Evolutionary conservation across 768 basidiomycete species (phyloP), one percentile per base, ranked within the genome.

Genomic region (Mycena maculata): DNA sequence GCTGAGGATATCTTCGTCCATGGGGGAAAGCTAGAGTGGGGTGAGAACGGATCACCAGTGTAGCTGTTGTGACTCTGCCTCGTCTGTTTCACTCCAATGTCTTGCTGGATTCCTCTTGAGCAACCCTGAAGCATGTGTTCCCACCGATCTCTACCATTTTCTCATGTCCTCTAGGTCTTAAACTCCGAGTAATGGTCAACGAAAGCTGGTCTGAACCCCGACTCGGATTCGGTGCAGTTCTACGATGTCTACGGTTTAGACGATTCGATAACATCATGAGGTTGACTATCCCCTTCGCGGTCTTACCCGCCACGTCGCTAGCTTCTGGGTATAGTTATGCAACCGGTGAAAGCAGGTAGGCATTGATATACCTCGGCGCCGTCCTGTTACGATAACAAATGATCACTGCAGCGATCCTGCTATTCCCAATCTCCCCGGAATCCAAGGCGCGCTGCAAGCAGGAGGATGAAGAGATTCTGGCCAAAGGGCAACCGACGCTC

Each of bases 271-370:
- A 56, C 79, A n/a, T n/a, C n/a, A n/a, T n/a, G n/a, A n/a, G n/a
- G n/a, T n/a, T n/a, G n/a, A n/a, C n/a, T n/a, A n/a, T n/a, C n/a
- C n/a, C n/a, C n/a, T n/a, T n/a, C n/a, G n/a, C n/a, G 10, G 4
- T 53, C 47, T 45, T 28, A 45, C 41, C 36, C 31, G 22, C 3
- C 16, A 42, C 33, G n/a, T n/a, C n/a, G 23, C 39, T 52, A 98
- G 87, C 84, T 96, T 36, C 87, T 97, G 2, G 79, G 63, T 0
- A 83, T 93, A 74, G 90, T 96, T 0, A 83, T 91, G 0, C 76
- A 84, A 68, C 95, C 92, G 0, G 92, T 92, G 33, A 91, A 92
- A 74, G 96, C 96, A n/a, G n/a, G n/a, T n/a, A n/a, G n/a, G n/a
- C n/a, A n/a, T n/a, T n/a, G n/a, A n/a, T n/a, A n/a, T n/a, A n/a